Base-by-base conservation (phyloP, 163 green algal genomes). In the Volvox carteri region DNA sequence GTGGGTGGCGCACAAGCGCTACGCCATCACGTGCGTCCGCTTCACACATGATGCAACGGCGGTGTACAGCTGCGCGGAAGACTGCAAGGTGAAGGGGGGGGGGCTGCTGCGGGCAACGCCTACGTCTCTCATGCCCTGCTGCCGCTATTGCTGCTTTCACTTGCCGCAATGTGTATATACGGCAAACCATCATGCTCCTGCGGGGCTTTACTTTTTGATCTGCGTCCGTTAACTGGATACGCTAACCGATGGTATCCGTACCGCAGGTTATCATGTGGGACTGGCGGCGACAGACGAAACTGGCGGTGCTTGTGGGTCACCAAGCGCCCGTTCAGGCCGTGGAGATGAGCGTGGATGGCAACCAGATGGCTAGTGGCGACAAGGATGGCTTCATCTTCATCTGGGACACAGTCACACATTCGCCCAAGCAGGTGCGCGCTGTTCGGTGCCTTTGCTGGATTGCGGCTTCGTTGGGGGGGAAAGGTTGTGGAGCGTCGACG, bases 41-140 rank as follows among this genome's bases (percentile, higher is more conserved):
- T 93, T 93, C 84, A 91, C 70, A 28, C 84, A 93, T 42, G 90
- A 93, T 52, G 73, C 72, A n/a, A 89, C 81, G 0, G 12, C 54
- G 14, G 84, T 93, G 6, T 92, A 91, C 90, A 91, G 83, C 35
- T 92, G 90, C 78, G 90, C 83, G 3, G 90, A 92, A 78, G 90
- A 93, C 84, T 86, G 60, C 67, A 93, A 93, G 87, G 90, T 93
- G 41, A 8, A n/a, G n/a, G n/a, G n/a, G n/a, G n/a, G n/a, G n/a
- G n/a, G n/a, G n/a, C n/a, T n/a, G n/a, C n/a, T n/a, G n/a, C n/a
- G n/a, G n/a, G n/a, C n/a, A n/a, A n/a, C n/a, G n/a, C n/a, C n/a
- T n/a, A n/a, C n/a, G n/a, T n/a, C n/a, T n/a, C n/a, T n/a, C n/a
- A n/a, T n/a, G n/a, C n/a, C n/a, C n/a, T n/a, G n/a, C n/a, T n/a